Base-by-base conservation (phyloP, 345 rosid genomes). In the Boechera retrofracta region DNA sequence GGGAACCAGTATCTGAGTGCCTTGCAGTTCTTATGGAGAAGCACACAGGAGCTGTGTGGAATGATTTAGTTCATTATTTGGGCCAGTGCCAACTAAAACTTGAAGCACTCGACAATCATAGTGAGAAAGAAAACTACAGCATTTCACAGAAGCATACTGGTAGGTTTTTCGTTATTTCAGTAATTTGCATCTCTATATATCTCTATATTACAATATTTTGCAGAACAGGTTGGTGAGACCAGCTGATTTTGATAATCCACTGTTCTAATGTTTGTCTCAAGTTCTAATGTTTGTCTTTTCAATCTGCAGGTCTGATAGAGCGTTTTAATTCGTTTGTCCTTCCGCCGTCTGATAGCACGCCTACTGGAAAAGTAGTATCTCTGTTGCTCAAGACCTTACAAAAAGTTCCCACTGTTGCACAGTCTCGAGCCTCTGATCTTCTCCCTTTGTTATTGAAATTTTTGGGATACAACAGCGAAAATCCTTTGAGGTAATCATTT, bases 331-430 rank as follows among this genome's bases (percentile, higher is more conserved):
- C 73, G 51, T 88, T 85, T 79, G 78, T 77, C 44, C 60, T 56
- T 74, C 87, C 91, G 76, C 58, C 66, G 64, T 86, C 94, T 75
- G 67, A 76, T 47, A 84, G 79, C 70, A 88, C 87, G 36, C 70
- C 86, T 79, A 88, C 91, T 48, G 80, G 83, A 67, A 67, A 82
- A 29, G 77, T 93, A 7, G 77, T 88, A 41, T 81, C 91, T 26
- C 82, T 79, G 71, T 66, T 93, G 88, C 91, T 93, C 38, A 85
- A 86, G 74, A 72, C 89, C 55, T 65, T 93, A 74, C 97, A 91
- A 82, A 89, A 89, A 74, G 61, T 88, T 81, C 82, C 92, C 63
- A 79, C 74, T 75, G 73, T 86, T 75, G 85, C 77, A 39, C 92
- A 93, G 78, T 82, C 92, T 72, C 87, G 73, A 42, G 88, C 89